A percentile compares a stretch with the other conserved stretches of the same genome.
phyloP scores from a whole-genome alignment of 345 rosid species.

The Moricandia arvensis region DNA sequence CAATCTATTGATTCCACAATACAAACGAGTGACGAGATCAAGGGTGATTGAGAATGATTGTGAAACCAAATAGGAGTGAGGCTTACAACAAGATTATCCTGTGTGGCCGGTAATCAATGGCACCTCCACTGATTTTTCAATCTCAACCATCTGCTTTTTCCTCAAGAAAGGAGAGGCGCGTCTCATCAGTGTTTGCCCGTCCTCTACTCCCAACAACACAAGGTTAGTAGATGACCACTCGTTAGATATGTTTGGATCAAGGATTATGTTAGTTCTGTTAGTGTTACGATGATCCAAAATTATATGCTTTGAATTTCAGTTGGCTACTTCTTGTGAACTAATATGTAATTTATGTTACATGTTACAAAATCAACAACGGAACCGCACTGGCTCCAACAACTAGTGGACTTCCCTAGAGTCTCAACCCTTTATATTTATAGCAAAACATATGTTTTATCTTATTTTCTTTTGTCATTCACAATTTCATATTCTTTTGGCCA shows the following conservation, averaged over 20 bases:
- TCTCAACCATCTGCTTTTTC: neutral
- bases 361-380: neutral
- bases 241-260: neutral
- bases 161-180: neutral
- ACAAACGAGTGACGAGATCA: neutral
- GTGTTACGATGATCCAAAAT: neutral
- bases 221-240: neutral
- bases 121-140: neutral
- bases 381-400: neutral
- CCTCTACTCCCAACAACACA: neutral
- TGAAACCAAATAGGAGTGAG: neutral
- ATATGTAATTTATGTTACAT: neutral
- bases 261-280: neutral
- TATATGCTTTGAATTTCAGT: neutral
- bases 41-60: neutral
- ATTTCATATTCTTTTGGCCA: too few relatives aligned
- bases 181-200: neutral
- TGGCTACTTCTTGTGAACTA: neutral
- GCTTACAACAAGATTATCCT: neutral
- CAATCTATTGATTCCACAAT: neutral
- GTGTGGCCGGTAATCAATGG: neutral
- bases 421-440: neutral
- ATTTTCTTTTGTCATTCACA: neutral
- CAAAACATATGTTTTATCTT: neutral
- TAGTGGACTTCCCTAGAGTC: neutral